phyloP scores from a whole-genome alignment of 2,329 filamentous ascomycete genomes.

The Leptoxyphium fumago region DNA sequence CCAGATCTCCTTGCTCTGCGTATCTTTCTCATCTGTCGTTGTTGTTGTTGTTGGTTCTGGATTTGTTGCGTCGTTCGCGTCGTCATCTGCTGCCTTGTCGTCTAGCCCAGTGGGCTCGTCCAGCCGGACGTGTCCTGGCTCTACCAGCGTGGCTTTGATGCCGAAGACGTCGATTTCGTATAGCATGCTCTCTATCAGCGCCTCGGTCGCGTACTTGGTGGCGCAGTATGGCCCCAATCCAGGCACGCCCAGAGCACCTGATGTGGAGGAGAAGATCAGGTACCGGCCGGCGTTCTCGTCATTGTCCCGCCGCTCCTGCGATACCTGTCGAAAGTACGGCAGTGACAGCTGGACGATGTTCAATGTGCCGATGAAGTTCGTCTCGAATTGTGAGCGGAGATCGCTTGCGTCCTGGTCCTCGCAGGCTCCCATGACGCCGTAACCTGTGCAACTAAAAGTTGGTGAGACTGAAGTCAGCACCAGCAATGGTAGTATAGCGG shows the following conservation, averaged over 20 bases:
- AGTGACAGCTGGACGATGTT: conserved; percentile 84
- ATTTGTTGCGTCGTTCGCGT: neutral
- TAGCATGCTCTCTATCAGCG: conserved; percentile 87
- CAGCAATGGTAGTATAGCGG: neutral
- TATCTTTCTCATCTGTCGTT: neutral
- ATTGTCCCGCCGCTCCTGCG: conserved; percentile 15
- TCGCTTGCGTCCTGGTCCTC: conserved; percentile 96
- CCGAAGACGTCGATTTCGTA: conserved; percentile 89
- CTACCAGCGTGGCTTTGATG: conserved; percentile 84
- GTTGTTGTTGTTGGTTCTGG: neutral
- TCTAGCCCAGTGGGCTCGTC: conserved; percentile 49
- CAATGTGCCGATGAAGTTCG: conserved; percentile 89
- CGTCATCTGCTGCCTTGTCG: conserved; percentile 12
- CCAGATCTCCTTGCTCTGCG: conserved; percentile 5
- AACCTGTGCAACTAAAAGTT: conserved; percentile 56
- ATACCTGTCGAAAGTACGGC: conserved; percentile 69
- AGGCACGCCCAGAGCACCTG: conserved; percentile 82
- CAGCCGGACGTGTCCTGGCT: conserved; percentile 73
- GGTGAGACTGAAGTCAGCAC: conserved; percentile 1
- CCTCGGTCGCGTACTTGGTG: conserved; percentile 93
- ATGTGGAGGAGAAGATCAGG: conserved; percentile 86
- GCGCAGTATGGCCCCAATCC: conserved; percentile 90
- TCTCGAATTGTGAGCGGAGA: conserved; percentile 90
- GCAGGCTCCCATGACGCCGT: conserved; percentile 87
- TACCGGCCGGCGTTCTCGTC: conserved; percentile 50